Conservation (phyloP, 1,139 yeast genomes). For the Geotrichum macrosporum region DNA sequence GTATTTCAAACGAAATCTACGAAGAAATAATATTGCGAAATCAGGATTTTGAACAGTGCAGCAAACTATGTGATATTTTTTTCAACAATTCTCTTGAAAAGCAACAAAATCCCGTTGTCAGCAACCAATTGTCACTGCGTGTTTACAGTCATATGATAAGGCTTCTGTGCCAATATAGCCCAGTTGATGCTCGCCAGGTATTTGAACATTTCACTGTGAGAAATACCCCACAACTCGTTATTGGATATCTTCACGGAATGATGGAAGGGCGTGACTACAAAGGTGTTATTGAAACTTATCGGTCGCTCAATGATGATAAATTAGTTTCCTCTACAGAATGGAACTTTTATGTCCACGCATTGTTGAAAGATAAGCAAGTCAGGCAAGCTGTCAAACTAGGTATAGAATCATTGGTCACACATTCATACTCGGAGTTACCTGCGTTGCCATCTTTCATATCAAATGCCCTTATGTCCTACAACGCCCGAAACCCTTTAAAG, state of each 20-base stretch:
- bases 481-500: not conserved
- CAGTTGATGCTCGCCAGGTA: slow-evolving; percentile 7
- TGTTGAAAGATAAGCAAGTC: slow-evolving; percentile 1
- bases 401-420: slow-evolving; percentile 4
- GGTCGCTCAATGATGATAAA: not conserved
- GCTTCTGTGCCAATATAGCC: slow-evolving; percentile 11
- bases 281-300: slow-evolving; percentile 4
- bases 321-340: slow-evolving; percentile 3
- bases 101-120: not conserved
- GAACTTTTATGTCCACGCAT: slow-evolving; percentile 12
- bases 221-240: slow-evolving; percentile 2
- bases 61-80: slow-evolving; percentile 3
- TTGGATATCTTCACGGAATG: slow-evolving; percentile 10
- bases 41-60: slow-evolving; percentile 10
- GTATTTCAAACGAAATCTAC: not conserved
- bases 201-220: slow-evolving; percentile 7
- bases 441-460: slow-evolving; percentile 3
- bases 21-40: slow-evolving; percentile 10
- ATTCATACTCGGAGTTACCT: not conserved
- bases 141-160: slow-evolving; percentile 15
- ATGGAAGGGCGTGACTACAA: slow-evolving; percentile 12
- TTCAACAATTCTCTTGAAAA: not conserved
- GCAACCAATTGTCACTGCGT: slow-evolving; percentile 7
- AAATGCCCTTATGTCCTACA: not conserved
- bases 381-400: slow-evolving; percentile 11